Evolutionary conservation across 2,329 filamentous ascomycete species (phyloP), one percentile per base, ranked within the genome.

Genomic region (Pleomassaria siparia): DNA sequence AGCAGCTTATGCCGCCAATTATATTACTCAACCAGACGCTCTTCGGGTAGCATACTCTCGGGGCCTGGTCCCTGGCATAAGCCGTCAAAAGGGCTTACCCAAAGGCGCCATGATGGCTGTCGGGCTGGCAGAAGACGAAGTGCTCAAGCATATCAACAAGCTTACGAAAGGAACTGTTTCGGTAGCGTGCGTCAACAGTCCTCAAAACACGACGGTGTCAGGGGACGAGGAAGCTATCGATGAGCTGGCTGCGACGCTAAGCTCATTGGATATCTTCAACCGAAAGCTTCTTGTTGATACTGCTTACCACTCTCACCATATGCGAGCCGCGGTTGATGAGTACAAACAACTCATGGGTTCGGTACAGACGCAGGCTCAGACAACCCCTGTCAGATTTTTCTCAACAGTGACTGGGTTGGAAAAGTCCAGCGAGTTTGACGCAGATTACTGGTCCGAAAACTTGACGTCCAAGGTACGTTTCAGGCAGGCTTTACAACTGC

Each of bases 301-400:
- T 28, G 63, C 64, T 2, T 69, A 68, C 37, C 64, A 69, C 46
- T 69, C 64, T 3, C 40, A 54, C 20, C 57, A 63, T 16, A 67
- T 67, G 59, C 9, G 24, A 1, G 43, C 32, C 2, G 11, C 58
- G n/a, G 54, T 46, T 12, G 24, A 45, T 1, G 18, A 21, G 18
- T 46, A 46, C 16, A 11, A 15, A 9, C 12, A 6, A 21, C 3
- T 4, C 13, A 6, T 24, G 3, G 36, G 4, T 4, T 5, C 4
- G 4, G 4, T 39, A 8, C 13, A 25, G 24, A 21, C 25, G 2
- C 6, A 16, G 8, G 15, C 5, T 5, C 3, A 6, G 32, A 18
- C 18, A 4, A 24, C 39, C 4, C 60, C 30, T 53, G 43, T 36
- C 56, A 39, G 43, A 1, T 45, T 53, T 36, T 40, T 46, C 20